Evolutionary conservation across 164 flowering plant species (phyloP), one percentile per base, ranked within the genome.

Genomic region (Nymphaea colorata): DNA sequence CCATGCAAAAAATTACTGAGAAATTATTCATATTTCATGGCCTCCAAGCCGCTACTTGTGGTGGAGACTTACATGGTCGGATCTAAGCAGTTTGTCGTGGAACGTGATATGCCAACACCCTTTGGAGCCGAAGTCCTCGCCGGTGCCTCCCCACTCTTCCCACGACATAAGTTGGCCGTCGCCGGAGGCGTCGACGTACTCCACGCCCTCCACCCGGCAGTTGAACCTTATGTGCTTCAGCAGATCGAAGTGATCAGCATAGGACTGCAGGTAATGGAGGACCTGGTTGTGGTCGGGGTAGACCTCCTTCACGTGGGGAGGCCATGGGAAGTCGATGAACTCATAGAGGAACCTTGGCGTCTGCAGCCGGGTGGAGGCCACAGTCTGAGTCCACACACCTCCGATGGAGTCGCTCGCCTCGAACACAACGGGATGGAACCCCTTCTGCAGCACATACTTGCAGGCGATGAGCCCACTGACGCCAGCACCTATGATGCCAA

Each of bases 271-370:
- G n/a, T 89, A 89, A 16, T 81, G 82, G 42, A 79, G n/a, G 7
- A 87, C 86, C 66, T 82, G 77, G 8, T 71, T 10, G 3, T 76
- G 71, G 44, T 16, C 42, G 11, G 96, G 96, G 64, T 73, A 84
- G 2, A 43, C 72, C 14, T 78, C 79, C 17, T 70, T 15, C 11
- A 84, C 82, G 0, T 74, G 64, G 51, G 72, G 12, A 18, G 95
- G 90, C 96, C 92, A 89, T 14, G 89, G 84, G 53, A 79, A 86
- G 69, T 89, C 96, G 1, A 86, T 84, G 78, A 89, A 87, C 70
- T 76, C 81, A 62, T 76, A 89, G 2, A 64, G 3, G 3, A 25
- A 10, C 71, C 77, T 84, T 2, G 84, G 81, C 0, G 82, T 80
- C 67, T 87, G 92, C 16, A 86, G 87, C 71, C 73, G 71, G 0